A percentile compares a stretch with the other conserved stretches of the same genome.
phyloP scores from a whole-genome alignment of 352 stramenopile species.

The Pythium dissotocum region DNA sequence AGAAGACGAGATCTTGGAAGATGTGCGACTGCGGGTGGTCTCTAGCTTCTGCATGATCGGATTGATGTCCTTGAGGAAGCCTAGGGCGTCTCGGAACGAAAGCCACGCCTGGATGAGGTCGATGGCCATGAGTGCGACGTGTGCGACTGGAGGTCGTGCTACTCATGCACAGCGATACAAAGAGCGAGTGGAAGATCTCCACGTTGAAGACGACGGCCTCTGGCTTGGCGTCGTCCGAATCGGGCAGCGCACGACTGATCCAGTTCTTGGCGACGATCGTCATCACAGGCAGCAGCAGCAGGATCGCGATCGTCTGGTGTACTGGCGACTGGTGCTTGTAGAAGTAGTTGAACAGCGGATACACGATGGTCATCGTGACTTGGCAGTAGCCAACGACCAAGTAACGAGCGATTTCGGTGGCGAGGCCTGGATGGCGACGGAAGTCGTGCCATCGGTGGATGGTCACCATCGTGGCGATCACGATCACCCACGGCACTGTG shows the following conservation, averaged over 20 bases:
- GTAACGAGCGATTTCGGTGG: conserved; percentile 3
- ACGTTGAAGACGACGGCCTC: conserved; percentile 30
- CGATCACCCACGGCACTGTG: conserved; percentile 3
- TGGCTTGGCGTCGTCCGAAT: conserved; percentile 33
- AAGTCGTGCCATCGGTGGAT: not conserved
- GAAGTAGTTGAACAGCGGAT: conserved; percentile 20
- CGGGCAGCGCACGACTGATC: conserved; percentile 29
- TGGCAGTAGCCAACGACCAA: conserved; percentile 14
- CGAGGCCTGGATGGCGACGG: not conserved
- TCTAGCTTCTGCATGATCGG: not conserved
- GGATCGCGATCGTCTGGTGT: conserved; percentile 14
- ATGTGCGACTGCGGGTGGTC: not conserved
- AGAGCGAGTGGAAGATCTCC: conserved; percentile 32
- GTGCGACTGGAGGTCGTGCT: conserved; percentile 11
- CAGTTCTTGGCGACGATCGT: conserved; percentile 46
- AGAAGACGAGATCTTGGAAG: not conserved
- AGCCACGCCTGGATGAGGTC: conserved; percentile 18
- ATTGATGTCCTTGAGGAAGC: not conserved
- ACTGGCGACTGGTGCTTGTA: conserved; percentile 17
- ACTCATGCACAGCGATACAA: conserved; percentile 26
- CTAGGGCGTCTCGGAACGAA: not conserved
- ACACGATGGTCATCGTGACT: conserved; percentile 21
- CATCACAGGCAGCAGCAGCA: conserved; percentile 40
- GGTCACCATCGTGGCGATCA: not conserved
- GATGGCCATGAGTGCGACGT: conserved; percentile 12